Conservation (phyloP, 2,329 filamentous ascomycete species). For the Beauveria scarabaeidicola region DNA sequence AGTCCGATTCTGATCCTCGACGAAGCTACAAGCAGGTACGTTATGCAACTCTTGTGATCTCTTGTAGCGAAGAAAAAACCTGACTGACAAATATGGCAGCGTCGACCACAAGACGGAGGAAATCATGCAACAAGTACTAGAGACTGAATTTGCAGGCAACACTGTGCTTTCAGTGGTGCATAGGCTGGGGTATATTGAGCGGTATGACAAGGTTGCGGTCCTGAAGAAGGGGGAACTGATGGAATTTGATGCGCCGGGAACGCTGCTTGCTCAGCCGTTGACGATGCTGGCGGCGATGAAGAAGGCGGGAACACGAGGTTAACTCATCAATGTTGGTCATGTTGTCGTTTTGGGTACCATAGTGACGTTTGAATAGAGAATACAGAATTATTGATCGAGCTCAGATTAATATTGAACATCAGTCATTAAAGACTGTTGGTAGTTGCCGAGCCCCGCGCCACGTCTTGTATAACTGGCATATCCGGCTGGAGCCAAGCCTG, state of each 20-base stretch:
- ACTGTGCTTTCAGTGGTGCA: constrained; percentile 42
- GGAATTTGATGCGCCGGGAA: neutral
- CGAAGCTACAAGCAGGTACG: constrained; percentile 27
- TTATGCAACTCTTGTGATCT: neutral
- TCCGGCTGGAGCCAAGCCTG: too few relatives aligned
- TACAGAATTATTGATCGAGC: too few relatives aligned
- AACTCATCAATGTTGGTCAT: too few relatives aligned
- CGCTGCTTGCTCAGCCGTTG: neutral
- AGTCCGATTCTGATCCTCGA: constrained; percentile 30
- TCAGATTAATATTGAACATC: too few relatives aligned
- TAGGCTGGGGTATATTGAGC: constrained; percentile 37
- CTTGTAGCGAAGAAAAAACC: neutral
- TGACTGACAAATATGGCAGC: constrained; percentile 13
- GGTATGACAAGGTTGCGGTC: constrained; percentile 52
- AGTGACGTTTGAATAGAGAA: too few relatives aligned
- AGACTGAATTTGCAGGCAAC: constrained; percentile 27
- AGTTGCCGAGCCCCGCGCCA: too few relatives aligned
- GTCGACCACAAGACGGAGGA: constrained; percentile 27
- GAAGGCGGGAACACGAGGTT: neutral
- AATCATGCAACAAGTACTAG: constrained; percentile 25
- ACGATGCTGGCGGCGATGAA: constrained; percentile 4
- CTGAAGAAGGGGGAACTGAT: constrained; percentile 36
- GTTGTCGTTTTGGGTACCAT: too few relatives aligned
- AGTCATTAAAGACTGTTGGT: too few relatives aligned
- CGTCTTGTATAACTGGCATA: too few relatives aligned